Evolutionary conservation across 2,329 filamentous ascomycete genomes (phyloP), one percentile per base, ranked within the genome.

Genomic region (Fusarium sp.): DNA sequence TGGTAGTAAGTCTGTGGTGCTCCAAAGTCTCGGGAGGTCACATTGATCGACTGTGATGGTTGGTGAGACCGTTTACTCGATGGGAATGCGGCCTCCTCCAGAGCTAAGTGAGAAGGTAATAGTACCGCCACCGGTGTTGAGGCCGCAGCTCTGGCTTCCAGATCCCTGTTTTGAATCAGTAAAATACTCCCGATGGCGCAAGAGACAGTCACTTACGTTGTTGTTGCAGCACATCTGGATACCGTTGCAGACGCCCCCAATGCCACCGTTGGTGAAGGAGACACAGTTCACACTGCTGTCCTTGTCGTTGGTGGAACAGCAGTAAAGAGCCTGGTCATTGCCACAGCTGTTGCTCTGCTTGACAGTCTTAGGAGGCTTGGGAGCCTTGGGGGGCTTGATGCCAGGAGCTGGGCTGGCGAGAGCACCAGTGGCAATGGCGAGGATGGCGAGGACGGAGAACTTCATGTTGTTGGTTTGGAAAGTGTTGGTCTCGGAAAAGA

Each of bases 391-490:
- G 7, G 24, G 24, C 24, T 7, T 2, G 24, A 5, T 2, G 24
- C 24, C 24, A 24, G 24, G 24, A 24, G 24, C 24, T n/a, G n/a
- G n/a, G n/a, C n/a, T n/a, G 7, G 67, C 67, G 13, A 68, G 2
- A 10, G 48, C 57, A 40, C 67, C 65, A 2, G 57, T 45, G 17
- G 44, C 57, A 33, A 59, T 33, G 33, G 61, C 26, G 19, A 66
- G 15, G 35, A 70, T 10, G 40, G 45, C 32, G 35, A 67, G 1
- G 46, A 54, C 32, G 54, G 52, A 24, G 46, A 66, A 39, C 39
- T 69, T 41, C 67, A 70, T 70, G 15, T 69, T 65, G 53, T 26
- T n/a, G 35, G 56, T 41, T 67, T 60, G 6, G 37, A 44, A 47
- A 49, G 10, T 51, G 28, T 37, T 52, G 17, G 39, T 56, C 53